A percentile compares a stretch with the other conserved stretches of the same genome.
These are phyloP conservation scores for Russula emetica DNA, from an alignment of 768 basidiomycete genomes.

Conservation along the genomic window DNA sequence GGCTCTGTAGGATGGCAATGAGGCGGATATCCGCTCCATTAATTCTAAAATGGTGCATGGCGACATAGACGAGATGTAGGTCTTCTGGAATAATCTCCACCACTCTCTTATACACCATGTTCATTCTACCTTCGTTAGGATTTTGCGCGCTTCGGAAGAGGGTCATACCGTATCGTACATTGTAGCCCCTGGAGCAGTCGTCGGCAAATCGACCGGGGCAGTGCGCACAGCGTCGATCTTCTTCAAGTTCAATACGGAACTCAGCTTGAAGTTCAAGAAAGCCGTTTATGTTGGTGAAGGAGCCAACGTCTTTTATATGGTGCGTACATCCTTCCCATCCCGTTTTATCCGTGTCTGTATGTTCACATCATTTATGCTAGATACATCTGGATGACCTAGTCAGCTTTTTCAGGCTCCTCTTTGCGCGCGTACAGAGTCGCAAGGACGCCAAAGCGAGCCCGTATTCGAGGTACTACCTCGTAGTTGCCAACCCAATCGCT, in stretches of 20 bases:
- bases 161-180: slow-evolving; percentile 17
- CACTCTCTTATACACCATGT: background rate
- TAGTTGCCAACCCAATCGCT: background rate
- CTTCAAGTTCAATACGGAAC: slow-evolving; percentile 6
- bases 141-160: slow-evolving; percentile 8
- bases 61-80: slow-evolving; percentile 11
- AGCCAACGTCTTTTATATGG: slow-evolving; percentile 17
- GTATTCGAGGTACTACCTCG: slow-evolving; percentile 22
- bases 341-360: no score
- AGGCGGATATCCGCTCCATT: slow-evolving; percentile 20
- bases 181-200: slow-evolving; percentile 17
- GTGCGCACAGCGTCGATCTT: slow-evolving; percentile 9
- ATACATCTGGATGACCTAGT: slow-evolving; percentile 16
- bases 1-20: slow-evolving; percentile 16
- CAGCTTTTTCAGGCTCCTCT: slow-evolving; percentile 13
- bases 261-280: background rate
- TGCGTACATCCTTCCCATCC: background rate
- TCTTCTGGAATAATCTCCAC: background rate
- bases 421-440: slow-evolving; percentile 3
- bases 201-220: slow-evolving; percentile 11
- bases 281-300: slow-evolving; percentile 16
- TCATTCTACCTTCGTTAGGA: background rate
- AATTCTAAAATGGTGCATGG: slow-evolving; percentile 17
- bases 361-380: background rate
- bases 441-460: slow-evolving; percentile 14